These are phyloP conservation scores for Salvia sclarea DNA, from an alignment of 305 asterid genomes.

Conservation along the genomic window DNA sequence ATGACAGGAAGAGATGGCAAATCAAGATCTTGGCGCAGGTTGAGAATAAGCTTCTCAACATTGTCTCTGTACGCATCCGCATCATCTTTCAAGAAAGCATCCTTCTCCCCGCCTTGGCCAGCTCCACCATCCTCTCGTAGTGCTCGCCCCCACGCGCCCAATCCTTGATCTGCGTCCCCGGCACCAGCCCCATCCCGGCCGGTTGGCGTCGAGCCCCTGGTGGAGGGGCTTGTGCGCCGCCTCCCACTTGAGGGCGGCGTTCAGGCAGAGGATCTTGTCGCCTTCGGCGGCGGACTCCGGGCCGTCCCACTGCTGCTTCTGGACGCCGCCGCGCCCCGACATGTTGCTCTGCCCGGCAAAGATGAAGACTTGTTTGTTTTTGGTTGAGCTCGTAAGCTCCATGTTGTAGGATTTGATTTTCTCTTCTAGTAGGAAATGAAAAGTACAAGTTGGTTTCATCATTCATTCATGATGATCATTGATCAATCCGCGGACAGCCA, in stretches of 20 bases:
- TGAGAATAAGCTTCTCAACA: conserved; percentile 50
- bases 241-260: conserved; percentile 57
- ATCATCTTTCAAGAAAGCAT: conserved; percentile 46
- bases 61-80: conserved; percentile 55
- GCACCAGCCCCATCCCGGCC: conserved; percentile 76
- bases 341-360: conserved; percentile 89
- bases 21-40: conserved; percentile 51
- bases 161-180: conserved; percentile 80
- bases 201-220: conserved; percentile 63
- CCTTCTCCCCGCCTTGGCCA: conserved; percentile 84
- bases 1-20: conserved; percentile 52
- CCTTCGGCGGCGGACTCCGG: conserved; percentile 54
- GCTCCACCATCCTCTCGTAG: conserved; percentile 61
- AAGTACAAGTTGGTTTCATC: no score
- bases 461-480: no score
- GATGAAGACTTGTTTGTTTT: conserved; percentile 60
- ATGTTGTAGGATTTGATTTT: no score
- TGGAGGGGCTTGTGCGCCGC: conserved; percentile 73
- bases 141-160: conserved; percentile 59
- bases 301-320: conserved; percentile 61
- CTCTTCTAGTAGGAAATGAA: no score
- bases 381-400: no score
- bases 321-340: conserved; percentile 89
- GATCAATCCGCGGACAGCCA: no score
- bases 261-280: conserved; percentile 48